A percentile compares a stretch with the other conserved stretches of the same genome.
These are phyloP conservation scores for Acanthamoeba sp. DNA, from an alignment of 208 protist species.

Conservation along the genomic window DNA sequence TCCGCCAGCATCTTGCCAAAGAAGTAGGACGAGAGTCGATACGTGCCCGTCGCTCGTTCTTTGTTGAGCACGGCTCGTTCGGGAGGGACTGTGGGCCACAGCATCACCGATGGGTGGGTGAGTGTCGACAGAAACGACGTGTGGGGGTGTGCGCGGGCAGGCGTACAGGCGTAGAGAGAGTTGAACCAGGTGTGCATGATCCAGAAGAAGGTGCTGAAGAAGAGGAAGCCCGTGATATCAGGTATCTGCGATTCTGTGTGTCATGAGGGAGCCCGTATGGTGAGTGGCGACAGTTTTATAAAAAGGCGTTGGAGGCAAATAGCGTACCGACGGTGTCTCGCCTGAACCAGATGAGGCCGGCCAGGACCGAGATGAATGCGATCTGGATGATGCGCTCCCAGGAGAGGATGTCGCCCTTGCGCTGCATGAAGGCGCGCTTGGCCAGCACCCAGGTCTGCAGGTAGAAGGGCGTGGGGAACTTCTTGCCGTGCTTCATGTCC, in stretches of 20 bases:
- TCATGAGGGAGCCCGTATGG: background rate
- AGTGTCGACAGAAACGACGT: too few relatives aligned
- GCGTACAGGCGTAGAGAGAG: conserved; percentile 46
- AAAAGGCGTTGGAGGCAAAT: background rate
- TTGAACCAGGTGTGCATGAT: conserved; percentile 73
- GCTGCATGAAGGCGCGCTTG: conserved; percentile 65
- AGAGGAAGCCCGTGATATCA: conserved; percentile 75
- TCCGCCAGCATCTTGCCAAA: conserved; percentile 78
- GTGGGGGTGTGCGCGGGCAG: background rate
- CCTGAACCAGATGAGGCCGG: conserved; percentile 76
- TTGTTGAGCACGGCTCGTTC: conserved; percentile 78
- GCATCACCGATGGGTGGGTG: too few relatives aligned
- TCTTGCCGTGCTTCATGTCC: conserved; percentile 66
- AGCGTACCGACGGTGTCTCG: conserved; percentile 3
- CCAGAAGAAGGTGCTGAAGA: conserved; percentile 83
- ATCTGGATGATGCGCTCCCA: conserved; percentile 76
- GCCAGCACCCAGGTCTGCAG: conserved; percentile 74
- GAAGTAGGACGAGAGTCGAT: conserved; percentile 80
- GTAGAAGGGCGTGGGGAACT: conserved; percentile 34
- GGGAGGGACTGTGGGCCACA: conserved; percentile 30
- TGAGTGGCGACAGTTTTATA: background rate
- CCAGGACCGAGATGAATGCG: conserved; percentile 70
- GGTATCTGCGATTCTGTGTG: background rate
- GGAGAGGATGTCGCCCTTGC: background rate
- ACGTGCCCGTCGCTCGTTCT: conserved; percentile 65